phyloP scores from a whole-genome alignment of 306 rosid species.

The Pyrus betulifolia region DNA sequence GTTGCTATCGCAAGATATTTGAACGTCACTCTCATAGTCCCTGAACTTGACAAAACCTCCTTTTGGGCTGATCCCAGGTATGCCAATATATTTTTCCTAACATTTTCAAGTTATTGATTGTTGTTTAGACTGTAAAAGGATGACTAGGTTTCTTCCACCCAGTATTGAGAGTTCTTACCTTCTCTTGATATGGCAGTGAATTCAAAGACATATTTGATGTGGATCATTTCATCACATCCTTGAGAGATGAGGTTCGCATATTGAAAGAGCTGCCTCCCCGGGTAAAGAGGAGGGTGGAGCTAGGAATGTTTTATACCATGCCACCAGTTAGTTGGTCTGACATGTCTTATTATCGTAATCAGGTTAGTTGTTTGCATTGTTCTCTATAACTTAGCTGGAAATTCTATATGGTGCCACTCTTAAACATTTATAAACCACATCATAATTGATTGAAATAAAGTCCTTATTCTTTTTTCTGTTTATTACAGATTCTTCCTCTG shows the following conservation, averaged over 20 bases:
- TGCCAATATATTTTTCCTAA: not conserved
- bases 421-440: not conserved
- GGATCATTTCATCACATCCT: constrained; percentile 87
- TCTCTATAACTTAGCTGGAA: not conserved
- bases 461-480: not conserved
- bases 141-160: not conserved
- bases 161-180: not conserved
- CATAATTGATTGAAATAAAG: not conserved
- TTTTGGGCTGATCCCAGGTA: constrained; percentile 99
- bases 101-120: not conserved
- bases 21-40: constrained; percentile 91
- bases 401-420: not conserved
- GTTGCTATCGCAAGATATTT: constrained; percentile 86
- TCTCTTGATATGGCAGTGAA: constrained; percentile 48
- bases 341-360: constrained; percentile 73
- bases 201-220: constrained; percentile 89
- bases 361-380: constrained; percentile 39
- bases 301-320: constrained; percentile 65
- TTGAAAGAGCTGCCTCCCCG: constrained; percentile 94
- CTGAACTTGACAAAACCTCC: constrained; percentile 84
- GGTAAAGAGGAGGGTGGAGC: constrained; percentile 66
- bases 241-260: constrained; percentile 95
- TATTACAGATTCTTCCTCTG: constrained; percentile 74
- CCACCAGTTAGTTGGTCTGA: constrained; percentile 99
- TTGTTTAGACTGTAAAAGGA: not conserved